These are phyloP conservation scores for Alternaria longipes DNA, from an alignment of 2,329 filamentous ascomycete genomes.

Conservation along the genomic window DNA sequence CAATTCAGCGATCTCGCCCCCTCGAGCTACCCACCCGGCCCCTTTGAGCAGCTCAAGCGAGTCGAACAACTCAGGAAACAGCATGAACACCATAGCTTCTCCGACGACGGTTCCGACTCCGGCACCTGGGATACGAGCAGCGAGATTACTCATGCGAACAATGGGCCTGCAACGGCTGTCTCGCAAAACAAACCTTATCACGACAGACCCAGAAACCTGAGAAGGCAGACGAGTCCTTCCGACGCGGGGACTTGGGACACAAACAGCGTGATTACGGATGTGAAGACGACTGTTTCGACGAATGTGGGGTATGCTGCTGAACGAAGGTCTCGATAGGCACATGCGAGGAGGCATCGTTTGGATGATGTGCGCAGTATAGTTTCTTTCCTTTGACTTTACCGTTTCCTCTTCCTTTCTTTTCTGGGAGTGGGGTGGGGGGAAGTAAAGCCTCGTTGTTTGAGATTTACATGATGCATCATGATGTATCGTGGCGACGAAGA, in stretches of 20 bases:
- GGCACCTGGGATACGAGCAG: constrained; percentile 21
- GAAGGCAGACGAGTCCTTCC: constrained; percentile 15
- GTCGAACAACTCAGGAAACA: constrained; percentile 12
- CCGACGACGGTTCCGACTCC: constrained; percentile 15
- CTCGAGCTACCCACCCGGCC: constrained; percentile 10
- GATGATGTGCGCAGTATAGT: background rate
- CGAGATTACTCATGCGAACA: constrained; percentile 18
- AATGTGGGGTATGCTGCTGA: constrained; percentile 12
- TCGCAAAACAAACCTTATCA: constrained; percentile 13
- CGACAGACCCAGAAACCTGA: constrained; percentile 5
- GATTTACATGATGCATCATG: background rate
- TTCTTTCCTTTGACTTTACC: constrained; percentile 1
- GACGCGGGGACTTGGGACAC: constrained; percentile 19
- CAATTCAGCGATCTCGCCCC: constrained; percentile 6
- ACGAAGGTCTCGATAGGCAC: constrained; percentile 5
- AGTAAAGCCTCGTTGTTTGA: background rate
- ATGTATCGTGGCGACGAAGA: background rate
- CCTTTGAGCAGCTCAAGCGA: constrained; percentile 14
- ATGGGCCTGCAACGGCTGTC: constrained; percentile 13
- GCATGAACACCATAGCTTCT: constrained; percentile 10
- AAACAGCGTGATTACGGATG: constrained; percentile 18
- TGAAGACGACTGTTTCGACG: constrained; percentile 18
- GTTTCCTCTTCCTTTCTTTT: constrained; percentile 4
- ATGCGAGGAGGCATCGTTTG: background rate
- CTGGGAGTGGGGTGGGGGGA: too few species aligned